Evolutionary conservation across 495 filamentous ascomycete species (phyloP).

Genomic region (Aspergillus diversus): DNA sequence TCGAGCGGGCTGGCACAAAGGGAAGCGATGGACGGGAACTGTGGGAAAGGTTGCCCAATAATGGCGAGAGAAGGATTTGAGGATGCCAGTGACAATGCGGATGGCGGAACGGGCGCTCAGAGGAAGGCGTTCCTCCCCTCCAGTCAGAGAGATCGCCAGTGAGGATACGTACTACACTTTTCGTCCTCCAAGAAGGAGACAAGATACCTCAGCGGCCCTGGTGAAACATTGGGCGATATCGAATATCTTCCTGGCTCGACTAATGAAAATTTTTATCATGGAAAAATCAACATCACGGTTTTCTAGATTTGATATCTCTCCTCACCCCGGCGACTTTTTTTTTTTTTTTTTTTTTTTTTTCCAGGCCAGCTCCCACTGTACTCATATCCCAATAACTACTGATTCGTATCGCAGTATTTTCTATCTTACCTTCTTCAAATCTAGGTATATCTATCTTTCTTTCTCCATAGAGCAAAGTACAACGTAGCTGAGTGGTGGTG

Average conservation of each 20-base stretch:
- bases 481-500: not conserved
- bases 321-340: not conserved
- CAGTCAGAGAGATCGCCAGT: slow-evolving; percentile 1
- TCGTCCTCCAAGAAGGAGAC: no score
- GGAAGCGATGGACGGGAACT: slow-evolving; percentile 13
- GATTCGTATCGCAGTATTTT: no score
- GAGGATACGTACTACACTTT: not conserved
- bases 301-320: not conserved
- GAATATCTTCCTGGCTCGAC: no score
- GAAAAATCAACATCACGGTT: no score
- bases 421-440: no score
- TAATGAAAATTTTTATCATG: not conserved
- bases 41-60: slow-evolving; percentile 14
- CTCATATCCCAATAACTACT: no score
- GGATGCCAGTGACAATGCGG: slow-evolving; percentile 6
- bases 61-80: not conserved
- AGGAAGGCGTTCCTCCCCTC: slow-evolving; percentile 8
- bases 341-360: not conserved
- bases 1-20: not conserved
- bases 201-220: not conserved
- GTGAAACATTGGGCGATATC: slow-evolving; percentile 1
- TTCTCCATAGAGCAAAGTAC: no score
- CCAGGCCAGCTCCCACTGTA: no score
- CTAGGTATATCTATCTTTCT: no score
- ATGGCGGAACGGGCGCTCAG: slow-evolving; percentile 18